Evolutionary conservation across 768 basidiomycete species (phyloP).

Genomic region (Lentinula detonsa): DNA sequence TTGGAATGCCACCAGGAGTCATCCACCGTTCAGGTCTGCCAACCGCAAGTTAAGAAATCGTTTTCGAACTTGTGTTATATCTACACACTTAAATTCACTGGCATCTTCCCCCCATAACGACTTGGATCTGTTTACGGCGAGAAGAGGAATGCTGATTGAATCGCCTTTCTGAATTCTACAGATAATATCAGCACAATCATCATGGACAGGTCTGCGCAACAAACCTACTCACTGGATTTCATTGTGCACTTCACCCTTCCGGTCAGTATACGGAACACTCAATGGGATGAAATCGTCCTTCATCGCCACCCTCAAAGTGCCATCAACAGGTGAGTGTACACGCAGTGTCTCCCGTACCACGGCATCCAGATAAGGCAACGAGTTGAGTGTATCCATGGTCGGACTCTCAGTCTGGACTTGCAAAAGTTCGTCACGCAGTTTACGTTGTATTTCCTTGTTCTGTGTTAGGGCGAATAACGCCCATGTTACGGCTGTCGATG

Average conservation of each 20-base stretch:
- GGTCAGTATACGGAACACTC: slow-evolving; percentile 36
- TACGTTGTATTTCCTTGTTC: slow-evolving; percentile 41
- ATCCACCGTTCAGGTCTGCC: slow-evolving; percentile 63
- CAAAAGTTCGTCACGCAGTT: slow-evolving; percentile 55
- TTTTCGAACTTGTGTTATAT: not conserved
- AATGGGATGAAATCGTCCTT: slow-evolving; percentile 52
- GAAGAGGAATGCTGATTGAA: slow-evolving; percentile 42
- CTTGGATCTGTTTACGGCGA: slow-evolving; percentile 44
- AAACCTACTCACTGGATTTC: slow-evolving; percentile 27
- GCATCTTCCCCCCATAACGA: slow-evolving; percentile 62
- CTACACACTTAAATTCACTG: slow-evolving; percentile 47
- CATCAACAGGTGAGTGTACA: slow-evolving; percentile 45
- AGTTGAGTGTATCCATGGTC: slow-evolving; percentile 63
- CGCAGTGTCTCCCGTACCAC: slow-evolving; percentile 59
- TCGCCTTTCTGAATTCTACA: slow-evolving; percentile 39
- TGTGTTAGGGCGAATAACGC: slow-evolving; percentile 50
- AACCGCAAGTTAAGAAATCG: not conserved
- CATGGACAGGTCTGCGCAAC: not conserved
- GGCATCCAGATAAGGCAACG: slow-evolving; percentile 63
- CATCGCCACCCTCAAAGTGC: slow-evolving; percentile 35
- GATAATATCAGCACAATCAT: not conserved
- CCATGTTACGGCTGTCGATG: slow-evolving; percentile 50
- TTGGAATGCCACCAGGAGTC: slow-evolving; percentile 25
- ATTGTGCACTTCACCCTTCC: slow-evolving; percentile 32
- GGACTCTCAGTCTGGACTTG: slow-evolving; percentile 49